Conservation (phyloP, 768 basidiomycete species). For the Porphyrellus cyaneotinctus region DNA sequence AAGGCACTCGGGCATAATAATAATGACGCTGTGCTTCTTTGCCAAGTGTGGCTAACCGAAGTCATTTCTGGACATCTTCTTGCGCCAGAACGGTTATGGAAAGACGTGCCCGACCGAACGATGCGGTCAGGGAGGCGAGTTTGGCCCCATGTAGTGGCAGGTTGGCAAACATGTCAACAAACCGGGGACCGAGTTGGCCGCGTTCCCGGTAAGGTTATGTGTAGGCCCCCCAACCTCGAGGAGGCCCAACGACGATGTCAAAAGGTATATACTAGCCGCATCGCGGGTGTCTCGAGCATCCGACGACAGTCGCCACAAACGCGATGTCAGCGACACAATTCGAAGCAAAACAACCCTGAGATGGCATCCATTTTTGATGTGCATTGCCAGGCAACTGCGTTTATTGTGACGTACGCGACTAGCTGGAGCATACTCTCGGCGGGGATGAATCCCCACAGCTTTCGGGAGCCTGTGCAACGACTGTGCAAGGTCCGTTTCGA, state of each 20-base stretch:
- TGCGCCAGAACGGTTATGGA: slow-evolving; percentile 17
- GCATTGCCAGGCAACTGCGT: slow-evolving; percentile 23
- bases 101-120: slow-evolving; percentile 6
- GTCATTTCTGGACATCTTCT: slow-evolving; percentile 12
- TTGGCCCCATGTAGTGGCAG: neutral
- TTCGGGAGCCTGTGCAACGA: slow-evolving; percentile 3
- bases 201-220: neutral
- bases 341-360: slow-evolving; percentile 6
- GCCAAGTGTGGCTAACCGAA: slow-evolving; percentile 9
- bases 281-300: no score
- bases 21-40: slow-evolving; percentile 1
- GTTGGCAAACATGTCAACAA: slow-evolving; percentile 12
- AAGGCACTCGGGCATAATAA: slow-evolving; percentile 14
- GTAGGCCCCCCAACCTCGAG: no score
- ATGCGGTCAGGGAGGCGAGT: slow-evolving; percentile 3
- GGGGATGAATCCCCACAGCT: slow-evolving; percentile 16
- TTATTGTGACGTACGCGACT: slow-evolving; percentile 15
- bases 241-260: no score
- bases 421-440: slow-evolving; percentile 1
- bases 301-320: neutral
- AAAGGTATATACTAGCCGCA: no score
- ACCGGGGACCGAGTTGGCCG: neutral
- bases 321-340: neutral
- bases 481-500: neutral
- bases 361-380: slow-evolving; percentile 15